Conservation (phyloP, 805 yeast species). For the Nakazawaea anatomiae region DNA sequence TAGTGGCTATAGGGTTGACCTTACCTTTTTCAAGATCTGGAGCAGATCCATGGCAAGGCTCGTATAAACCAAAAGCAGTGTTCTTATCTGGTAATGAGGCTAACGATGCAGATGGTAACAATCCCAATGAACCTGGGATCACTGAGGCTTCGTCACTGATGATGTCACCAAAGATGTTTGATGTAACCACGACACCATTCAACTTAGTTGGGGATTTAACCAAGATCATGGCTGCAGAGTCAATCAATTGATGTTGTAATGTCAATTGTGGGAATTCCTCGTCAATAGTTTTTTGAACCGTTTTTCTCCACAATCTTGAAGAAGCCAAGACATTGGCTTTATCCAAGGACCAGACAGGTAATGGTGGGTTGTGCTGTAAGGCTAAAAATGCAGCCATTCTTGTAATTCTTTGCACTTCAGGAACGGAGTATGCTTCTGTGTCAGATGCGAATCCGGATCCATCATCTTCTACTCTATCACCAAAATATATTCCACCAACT, state of each 20-base stretch:
- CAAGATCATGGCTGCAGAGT: constrained; percentile 97
- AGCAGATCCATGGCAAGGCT: constrained; percentile 98
- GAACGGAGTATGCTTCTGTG: constrained; percentile 85
- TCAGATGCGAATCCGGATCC: constrained; percentile 87
- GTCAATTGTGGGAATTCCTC: constrained; percentile 87
- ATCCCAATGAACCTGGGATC: constrained; percentile 95
- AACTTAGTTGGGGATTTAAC: constrained; percentile 86
- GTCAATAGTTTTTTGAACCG: constrained; percentile 77
- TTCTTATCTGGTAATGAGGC: constrained; percentile 96
- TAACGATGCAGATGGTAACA: constrained; percentile 92
- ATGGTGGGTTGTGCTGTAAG: constrained; percentile 86
- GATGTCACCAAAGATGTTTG: constrained; percentile 98
- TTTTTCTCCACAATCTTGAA: constrained; percentile 92
- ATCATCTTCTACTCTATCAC: constrained; percentile 89
- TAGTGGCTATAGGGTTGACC: constrained; percentile 95
- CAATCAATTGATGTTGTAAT: constrained; percentile 91
- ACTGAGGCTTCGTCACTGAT: constrained; percentile 97
- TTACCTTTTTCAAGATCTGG: constrained; percentile 85
- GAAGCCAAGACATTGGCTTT: constrained; percentile 97
- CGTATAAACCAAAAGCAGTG: constrained; percentile 91
- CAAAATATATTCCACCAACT: constrained; percentile 97
- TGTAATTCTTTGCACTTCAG: constrained; percentile 92
- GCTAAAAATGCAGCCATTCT: constrained; percentile 98
- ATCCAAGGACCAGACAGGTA: constrained; percentile 93
- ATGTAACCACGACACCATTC: constrained; percentile 89